Conservation (phyloP, 148 eudicot species). For the Spergularia bocconei region DNA sequence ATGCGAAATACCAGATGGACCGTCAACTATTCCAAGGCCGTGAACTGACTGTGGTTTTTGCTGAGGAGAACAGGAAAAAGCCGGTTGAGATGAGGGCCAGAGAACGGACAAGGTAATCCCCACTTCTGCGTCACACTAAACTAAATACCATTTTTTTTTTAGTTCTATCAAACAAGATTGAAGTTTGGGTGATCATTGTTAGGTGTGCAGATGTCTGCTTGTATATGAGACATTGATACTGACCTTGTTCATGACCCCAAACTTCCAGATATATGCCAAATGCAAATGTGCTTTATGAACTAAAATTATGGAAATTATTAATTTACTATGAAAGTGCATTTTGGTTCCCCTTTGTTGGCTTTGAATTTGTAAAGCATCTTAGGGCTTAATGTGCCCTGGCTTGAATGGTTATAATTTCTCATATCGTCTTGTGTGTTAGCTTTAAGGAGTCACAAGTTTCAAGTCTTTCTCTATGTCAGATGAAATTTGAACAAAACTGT, state of each 20-base stretch:
- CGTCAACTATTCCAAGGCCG: slow-evolving; percentile 70
- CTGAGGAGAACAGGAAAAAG: slow-evolving; percentile 86
- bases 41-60: slow-evolving; percentile 41
- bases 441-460: too few relatives aligned
- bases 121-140: background rate
- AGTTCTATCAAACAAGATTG: too few relatives aligned
- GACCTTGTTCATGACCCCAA: background rate
- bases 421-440: too few relatives aligned
- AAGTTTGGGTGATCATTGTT: too few relatives aligned
- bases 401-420: background rate
- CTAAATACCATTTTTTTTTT: too few relatives aligned
- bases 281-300: background rate
- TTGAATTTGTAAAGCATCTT: background rate
- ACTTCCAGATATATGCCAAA: background rate
- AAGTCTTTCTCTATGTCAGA: too few relatives aligned
- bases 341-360: background rate
- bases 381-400: background rate
- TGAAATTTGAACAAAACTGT: too few relatives aligned
- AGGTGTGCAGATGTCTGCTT: background rate
- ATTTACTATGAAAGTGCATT: background rate
- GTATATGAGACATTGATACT: background rate
- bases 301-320: too few relatives aligned
- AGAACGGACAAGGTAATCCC: slow-evolving; percentile 42
- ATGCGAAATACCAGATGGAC: slow-evolving; percentile 85
- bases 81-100: slow-evolving; percentile 73